A percentile compares a stretch with the other conserved stretches of the same genome.
Evolutionary conservation across 345 rosid species (phyloP).

Genomic region (Salix suchowensis): DNA sequence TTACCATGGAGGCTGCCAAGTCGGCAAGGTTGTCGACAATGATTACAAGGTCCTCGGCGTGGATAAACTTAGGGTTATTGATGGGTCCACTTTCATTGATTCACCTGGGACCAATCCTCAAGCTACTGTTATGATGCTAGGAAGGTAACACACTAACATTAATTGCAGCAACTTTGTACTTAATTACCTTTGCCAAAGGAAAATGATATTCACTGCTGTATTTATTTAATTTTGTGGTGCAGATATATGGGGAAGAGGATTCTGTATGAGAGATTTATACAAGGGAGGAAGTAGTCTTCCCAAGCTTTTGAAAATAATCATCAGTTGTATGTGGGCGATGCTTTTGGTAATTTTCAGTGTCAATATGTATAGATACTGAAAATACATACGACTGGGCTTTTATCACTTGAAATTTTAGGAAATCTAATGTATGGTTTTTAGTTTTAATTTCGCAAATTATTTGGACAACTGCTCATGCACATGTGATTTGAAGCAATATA

Average conservation of each 20-base stretch:
- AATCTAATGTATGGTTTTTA: background rate
- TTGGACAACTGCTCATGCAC: too few species aligned
- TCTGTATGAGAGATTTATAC: conserved; percentile 15
- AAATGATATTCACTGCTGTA: background rate
- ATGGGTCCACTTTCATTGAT: conserved; percentile 67
- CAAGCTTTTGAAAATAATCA: too few species aligned
- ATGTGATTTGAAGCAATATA: too few species aligned
- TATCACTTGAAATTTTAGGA: background rate
- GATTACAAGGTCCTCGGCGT: conserved; percentile 67
- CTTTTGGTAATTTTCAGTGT: background rate
- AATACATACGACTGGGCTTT: background rate
- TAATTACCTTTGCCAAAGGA: too few species aligned
- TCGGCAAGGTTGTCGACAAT: conserved; percentile 64
- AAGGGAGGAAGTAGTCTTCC: background rate
- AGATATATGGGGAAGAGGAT: conserved; percentile 44
- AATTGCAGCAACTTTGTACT: too few species aligned
- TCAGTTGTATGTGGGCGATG: background rate
- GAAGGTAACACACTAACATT: conserved; percentile 45
- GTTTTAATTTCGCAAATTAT: background rate
- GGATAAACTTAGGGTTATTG: conserved; percentile 57
- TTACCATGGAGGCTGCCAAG: conserved; percentile 87
- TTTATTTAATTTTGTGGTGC: conserved; percentile 3
- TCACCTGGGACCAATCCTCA: conserved; percentile 95
- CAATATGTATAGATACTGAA: too few species aligned
- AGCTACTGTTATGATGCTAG: conserved; percentile 98